These are phyloP conservation scores for Coemansia sp. DNA, from an alignment of 192 early-diverging fungal species.

Conservation along the genomic window DNA sequence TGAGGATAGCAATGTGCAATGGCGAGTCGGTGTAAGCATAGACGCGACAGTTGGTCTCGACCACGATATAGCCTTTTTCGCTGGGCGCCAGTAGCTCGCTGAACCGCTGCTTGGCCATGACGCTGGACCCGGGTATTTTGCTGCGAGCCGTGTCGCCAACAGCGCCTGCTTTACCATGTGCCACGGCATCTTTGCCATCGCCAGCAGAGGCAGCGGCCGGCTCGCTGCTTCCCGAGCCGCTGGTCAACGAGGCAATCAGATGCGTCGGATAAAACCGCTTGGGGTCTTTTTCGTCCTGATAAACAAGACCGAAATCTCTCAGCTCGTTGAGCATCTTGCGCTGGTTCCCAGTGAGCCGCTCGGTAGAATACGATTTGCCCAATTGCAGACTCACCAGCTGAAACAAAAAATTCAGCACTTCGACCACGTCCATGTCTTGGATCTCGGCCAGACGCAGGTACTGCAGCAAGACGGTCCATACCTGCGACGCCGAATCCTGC, in stretches of 20 bases:
- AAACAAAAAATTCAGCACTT: conserved; percentile 93
- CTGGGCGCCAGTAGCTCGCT: conserved; percentile 32
- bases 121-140: neutral
- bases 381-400: conserved; percentile 89
- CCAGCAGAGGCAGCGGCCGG: conserved; percentile 35
- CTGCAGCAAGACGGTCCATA: conserved; percentile 94
- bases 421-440: conserved; percentile 84
- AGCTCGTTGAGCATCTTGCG: conserved; percentile 85
- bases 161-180: neutral
- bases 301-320: conserved; percentile 85
- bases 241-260: conserved; percentile 86
- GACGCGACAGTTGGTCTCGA: conserved; percentile 94
- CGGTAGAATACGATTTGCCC: conserved; percentile 86
- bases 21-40: conserved; percentile 97
- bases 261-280: conserved; percentile 88
- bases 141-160: neutral
- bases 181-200: neutral
- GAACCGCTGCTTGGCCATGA: neutral
- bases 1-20: conserved; percentile 90
- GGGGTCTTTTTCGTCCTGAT: conserved; percentile 76
- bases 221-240: conserved; percentile 24
- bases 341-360: conserved; percentile 82
- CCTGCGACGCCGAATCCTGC: conserved; percentile 91
- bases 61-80: conserved; percentile 81
- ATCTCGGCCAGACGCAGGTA: conserved; percentile 83